Evolutionary conservation across 2,329 filamentous ascomycete genomes (phyloP).

Genomic region (Falciphora oryzae): DNA sequence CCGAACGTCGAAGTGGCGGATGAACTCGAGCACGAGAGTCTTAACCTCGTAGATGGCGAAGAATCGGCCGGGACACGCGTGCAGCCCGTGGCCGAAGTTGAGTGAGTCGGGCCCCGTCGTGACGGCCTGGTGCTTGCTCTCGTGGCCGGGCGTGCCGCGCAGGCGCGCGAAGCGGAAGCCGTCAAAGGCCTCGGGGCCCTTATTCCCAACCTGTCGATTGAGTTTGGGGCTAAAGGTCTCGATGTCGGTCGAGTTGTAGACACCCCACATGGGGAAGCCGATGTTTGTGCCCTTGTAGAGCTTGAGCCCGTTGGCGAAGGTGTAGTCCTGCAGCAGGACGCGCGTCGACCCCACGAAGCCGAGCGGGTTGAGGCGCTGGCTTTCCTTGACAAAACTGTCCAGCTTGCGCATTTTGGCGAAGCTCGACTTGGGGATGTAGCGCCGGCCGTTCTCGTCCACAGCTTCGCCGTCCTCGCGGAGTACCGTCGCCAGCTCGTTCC

Average conservation of each 20-base stretch:
- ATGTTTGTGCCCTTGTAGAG: slow-evolving; percentile 22
- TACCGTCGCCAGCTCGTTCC: slow-evolving; percentile 42
- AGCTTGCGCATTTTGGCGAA: slow-evolving; percentile 25
- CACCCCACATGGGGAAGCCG: slow-evolving; percentile 19
- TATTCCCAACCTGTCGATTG: too few relatives aligned
- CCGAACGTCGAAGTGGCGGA: too few relatives aligned
- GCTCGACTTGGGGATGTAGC: slow-evolving; percentile 19
- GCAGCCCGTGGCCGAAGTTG: slow-evolving; percentile 39
- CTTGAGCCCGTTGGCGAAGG: slow-evolving; percentile 24
- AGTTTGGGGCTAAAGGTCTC: slow-evolving; percentile 14
- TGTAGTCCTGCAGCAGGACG: slow-evolving; percentile 15
- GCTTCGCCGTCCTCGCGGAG: too few relatives aligned
- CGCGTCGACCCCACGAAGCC: too few relatives aligned
- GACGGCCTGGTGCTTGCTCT: too few relatives aligned
- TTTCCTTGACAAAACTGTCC: slow-evolving; percentile 32
- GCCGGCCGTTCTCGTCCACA: slow-evolving; percentile 17
- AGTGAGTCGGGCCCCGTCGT: too few relatives aligned
- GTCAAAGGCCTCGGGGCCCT: slow-evolving; percentile 19
- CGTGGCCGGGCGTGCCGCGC: too few relatives aligned
- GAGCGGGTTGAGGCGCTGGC: slow-evolving; percentile 24
- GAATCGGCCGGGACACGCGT: slow-evolving; percentile 44
- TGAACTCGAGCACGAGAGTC: too few relatives aligned
- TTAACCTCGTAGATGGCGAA: slow-evolving; percentile 42
- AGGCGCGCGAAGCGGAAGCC: slow-evolving; percentile 20
- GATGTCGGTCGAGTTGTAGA: slow-evolving; percentile 13